Conservation (phyloP, 2,329 filamentous ascomycete genomes). For the Nakataea oryzae region DNA sequence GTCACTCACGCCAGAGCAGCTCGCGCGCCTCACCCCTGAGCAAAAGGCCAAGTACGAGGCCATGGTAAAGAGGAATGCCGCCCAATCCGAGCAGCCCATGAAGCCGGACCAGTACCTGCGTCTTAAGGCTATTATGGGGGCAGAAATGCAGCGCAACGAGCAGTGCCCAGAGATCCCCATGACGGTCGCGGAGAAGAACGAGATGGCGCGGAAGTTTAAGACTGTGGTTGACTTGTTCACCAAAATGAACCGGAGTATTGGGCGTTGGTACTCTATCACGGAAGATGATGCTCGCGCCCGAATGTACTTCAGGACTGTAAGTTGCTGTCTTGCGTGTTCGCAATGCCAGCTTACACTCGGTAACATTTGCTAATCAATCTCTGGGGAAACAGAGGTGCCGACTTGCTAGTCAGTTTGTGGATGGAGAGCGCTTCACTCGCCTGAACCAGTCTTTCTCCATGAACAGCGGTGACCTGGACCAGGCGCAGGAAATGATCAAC, state of each 20-base stretch:
- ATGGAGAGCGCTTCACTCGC: conserved; percentile 33
- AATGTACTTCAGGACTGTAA: conserved; percentile 42
- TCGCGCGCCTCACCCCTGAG: conserved; percentile 31
- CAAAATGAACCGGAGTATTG: conserved; percentile 32
- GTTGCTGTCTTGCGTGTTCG: conserved; percentile 13
- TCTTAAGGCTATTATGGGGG: neutral
- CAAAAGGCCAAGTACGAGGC: conserved; percentile 34
- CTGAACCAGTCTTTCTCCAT: conserved; percentile 42
- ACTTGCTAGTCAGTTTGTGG: conserved; percentile 40
- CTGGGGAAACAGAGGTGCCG: conserved; percentile 34
- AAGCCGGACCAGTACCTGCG: neutral
- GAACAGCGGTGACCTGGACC: conserved; percentile 37
- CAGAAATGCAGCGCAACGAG: conserved; percentile 21
- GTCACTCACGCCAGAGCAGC: conserved; percentile 22
- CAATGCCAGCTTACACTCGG: neutral
- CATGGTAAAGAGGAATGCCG: conserved; percentile 13
- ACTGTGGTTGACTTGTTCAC: conserved; percentile 29
- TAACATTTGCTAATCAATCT: conserved; percentile 19
- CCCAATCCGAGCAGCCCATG: neutral
- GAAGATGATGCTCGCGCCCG: conserved; percentile 37
- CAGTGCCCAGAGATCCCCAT: conserved; percentile 36
- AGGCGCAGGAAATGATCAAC: conserved; percentile 34
- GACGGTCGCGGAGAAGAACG: conserved; percentile 29
- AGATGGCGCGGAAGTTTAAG: conserved; percentile 32
- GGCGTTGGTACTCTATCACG: conserved; percentile 36